Evolutionary conservation across 1,139 yeast species (phyloP).

Genomic region (Candida anutae): DNA sequence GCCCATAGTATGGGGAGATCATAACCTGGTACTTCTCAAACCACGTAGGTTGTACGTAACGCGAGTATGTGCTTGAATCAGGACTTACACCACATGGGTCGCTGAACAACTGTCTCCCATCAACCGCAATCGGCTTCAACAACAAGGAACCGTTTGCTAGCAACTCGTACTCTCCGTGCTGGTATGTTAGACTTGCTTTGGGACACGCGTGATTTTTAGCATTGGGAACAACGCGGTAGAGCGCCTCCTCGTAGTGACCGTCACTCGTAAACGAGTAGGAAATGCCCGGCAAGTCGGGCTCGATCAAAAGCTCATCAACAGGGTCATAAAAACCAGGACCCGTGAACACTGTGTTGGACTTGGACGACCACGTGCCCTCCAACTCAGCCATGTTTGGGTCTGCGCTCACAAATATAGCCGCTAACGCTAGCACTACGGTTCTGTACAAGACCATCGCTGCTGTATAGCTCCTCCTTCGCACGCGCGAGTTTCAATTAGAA

Average conservation of each 20-base stretch:
- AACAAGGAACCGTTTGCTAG: conserved; percentile 58
- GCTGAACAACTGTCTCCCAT: conserved; percentile 86
- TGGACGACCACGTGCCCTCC: conserved; percentile 93
- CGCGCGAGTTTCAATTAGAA: too few species aligned
- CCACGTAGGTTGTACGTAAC: conserved; percentile 62
- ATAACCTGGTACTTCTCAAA: conserved; percentile 52
- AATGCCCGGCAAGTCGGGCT: conserved; percentile 92
- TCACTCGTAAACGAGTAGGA: conserved; percentile 88
- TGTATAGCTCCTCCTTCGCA: too few species aligned
- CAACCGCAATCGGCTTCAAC: conserved; percentile 71
- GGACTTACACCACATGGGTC: conserved; percentile 67
- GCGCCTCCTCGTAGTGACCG: conserved; percentile 86
- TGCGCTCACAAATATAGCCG: conserved; percentile 5
- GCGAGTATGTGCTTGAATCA: conserved; percentile 48
- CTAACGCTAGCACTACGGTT: conserved; percentile 2
- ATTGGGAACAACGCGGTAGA: conserved; percentile 69
- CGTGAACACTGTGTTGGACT: conserved; percentile 88
- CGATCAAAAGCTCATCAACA: conserved; percentile 84
- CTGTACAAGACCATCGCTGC: conserved; percentile 1
- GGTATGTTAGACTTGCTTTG: conserved; percentile 70
- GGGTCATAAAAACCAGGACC: conserved; percentile 98
- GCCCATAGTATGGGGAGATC: conserved; percentile 77
- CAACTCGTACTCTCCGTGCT: conserved; percentile 77
- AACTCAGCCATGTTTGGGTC: conserved; percentile 28
- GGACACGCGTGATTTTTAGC: conserved; percentile 76